phyloP scores from a whole-genome alignment of 331 rosid species.

The Acacia pycnantha region DNA sequence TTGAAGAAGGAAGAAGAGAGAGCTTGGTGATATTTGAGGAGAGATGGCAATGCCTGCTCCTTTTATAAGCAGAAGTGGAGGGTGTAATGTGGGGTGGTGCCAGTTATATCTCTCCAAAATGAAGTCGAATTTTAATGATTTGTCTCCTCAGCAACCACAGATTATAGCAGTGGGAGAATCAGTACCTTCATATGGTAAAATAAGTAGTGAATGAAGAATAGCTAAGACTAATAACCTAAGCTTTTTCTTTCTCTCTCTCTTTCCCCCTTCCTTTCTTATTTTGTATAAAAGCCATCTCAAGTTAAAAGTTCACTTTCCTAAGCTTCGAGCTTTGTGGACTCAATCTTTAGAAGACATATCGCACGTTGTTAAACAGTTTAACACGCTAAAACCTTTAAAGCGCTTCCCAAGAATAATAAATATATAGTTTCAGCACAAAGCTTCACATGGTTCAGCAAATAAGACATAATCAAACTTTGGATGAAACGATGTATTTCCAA shows the following conservation, averaged over 20 bases:
- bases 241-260: not conserved
- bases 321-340: not conserved
- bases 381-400: not conserved
- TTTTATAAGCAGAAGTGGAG: constrained; percentile 58
- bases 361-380: not conserved
- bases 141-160: constrained; percentile 60
- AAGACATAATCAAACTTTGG: not conserved
- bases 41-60: constrained; percentile 48
- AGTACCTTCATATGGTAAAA: constrained; percentile 39
- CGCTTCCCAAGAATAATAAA: not conserved
- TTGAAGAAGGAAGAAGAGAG: constrained; percentile 28
- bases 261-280: not conserved
- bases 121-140: constrained; percentile 63
- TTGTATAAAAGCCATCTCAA: not conserved
- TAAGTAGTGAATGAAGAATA: not conserved
- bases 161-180: constrained; percentile 49
- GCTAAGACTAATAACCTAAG: constrained; percentile 13
- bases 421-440: not conserved
- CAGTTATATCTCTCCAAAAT: constrained; percentile 55
- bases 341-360: not conserved
- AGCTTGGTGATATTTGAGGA: constrained; percentile 30
- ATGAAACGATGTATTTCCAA: constrained; percentile 18
- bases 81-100: constrained; percentile 48
- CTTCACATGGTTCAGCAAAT: constrained; percentile 15
- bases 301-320: not conserved